Evolutionary conservation across 306 rosid species (phyloP).

Genomic region (Dicorynia guianensis): DNA sequence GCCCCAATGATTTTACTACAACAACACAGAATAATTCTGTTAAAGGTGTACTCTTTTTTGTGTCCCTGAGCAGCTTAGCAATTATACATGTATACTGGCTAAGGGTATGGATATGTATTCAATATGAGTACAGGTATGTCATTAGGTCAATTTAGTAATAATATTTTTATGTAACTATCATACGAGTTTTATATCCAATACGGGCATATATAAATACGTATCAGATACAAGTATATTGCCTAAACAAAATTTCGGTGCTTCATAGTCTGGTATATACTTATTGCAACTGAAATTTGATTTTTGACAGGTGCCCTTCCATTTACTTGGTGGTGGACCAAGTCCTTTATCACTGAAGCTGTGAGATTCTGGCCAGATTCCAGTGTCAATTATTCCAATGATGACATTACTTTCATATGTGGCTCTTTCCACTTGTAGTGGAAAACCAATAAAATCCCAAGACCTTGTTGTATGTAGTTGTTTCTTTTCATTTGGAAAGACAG

Average conservation of each 20-base stretch:
- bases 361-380: constrained; percentile 65
- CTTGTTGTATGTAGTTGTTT: constrained; percentile 56
- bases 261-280: constrained; percentile 52
- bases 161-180: no score
- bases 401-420: constrained; percentile 47
- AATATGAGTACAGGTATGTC: no score
- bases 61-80: neutral
- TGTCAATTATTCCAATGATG: constrained; percentile 54
- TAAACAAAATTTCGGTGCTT: no score
- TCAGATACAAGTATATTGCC: no score
- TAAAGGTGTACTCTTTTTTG: neutral
- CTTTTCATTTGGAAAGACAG: constrained; percentile 54
- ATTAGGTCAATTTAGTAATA: no score
- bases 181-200: no score
- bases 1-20: constrained; percentile 65
- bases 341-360: constrained; percentile 55
- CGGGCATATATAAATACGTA: no score
- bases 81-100: neutral
- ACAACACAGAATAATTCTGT: constrained; percentile 1
- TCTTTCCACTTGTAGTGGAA: constrained; percentile 36
- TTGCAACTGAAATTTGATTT: constrained; percentile 53
- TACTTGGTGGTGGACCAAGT: constrained; percentile 58
- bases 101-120: no score
- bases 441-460: constrained; percentile 71
- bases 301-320: constrained; percentile 65